Evolutionary conservation across 176 grass and related monocot genomes (phyloP).

Genomic region (Triticum timopheevii): DNA sequence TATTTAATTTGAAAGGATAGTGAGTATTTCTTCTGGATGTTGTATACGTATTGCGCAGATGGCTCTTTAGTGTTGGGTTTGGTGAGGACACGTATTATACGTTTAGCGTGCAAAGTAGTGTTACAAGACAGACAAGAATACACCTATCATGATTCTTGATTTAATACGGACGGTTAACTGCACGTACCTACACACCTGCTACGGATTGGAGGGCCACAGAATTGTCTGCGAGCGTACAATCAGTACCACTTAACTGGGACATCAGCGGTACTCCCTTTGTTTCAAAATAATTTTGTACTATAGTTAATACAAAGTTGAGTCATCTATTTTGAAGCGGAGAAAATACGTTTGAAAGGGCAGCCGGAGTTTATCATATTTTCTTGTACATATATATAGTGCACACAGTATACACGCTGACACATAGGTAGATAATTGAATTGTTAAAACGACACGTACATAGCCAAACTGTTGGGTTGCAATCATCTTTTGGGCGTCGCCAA

Average conservation of each 20-base stretch:
- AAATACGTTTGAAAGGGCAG: background rate
- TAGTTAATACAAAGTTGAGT: too few relatives aligned
- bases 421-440: background rate
- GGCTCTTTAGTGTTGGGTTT: background rate
- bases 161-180: background rate
- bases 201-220: background rate
- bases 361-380: slow-evolving; percentile 19
- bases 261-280: background rate
- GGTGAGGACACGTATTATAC: background rate
- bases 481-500: background rate
- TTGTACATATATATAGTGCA: slow-evolving; percentile 5
- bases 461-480: background rate
- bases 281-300: too few relatives aligned
- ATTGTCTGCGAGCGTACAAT: background rate
- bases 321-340: too few relatives aligned
- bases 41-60: background rate
- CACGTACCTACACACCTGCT: background rate
- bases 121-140: background rate
- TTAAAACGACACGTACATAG: background rate
- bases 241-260: background rate
- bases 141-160: background rate
- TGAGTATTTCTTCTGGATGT: background rate
- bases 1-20: background rate
- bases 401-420: too few relatives aligned
- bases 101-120: background rate